Percentiles rank a stretch among this genome's conserved stretches.
These are phyloP conservation scores for Entomortierella lignicola DNA, from an alignment of 192 early-diverging fungal species.

Conservation along the genomic window DNA sequence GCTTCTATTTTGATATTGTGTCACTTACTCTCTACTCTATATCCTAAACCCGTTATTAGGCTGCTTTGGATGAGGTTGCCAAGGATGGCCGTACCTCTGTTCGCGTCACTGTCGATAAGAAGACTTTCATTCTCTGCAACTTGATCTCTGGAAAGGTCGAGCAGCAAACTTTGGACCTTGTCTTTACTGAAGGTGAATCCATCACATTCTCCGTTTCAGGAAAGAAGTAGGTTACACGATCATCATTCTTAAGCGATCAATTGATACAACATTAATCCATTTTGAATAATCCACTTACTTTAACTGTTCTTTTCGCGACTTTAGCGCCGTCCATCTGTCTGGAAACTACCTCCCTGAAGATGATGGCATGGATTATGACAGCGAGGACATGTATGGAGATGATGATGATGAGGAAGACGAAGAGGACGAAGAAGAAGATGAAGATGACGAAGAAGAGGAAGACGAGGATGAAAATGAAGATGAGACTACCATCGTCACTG, in stretches of 20 bases:
- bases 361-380: slow-evolving; percentile 57
- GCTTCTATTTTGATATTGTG: neutral
- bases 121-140: slow-evolving; percentile 80
- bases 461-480: slow-evolving; percentile 58
- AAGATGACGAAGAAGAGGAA: slow-evolving; percentile 50
- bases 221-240: slow-evolving; percentile 46
- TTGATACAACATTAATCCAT: neutral
- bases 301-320: neutral
- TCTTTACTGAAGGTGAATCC: slow-evolving; percentile 78
- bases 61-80: slow-evolving; percentile 69
- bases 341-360: slow-evolving; percentile 76
- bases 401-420: slow-evolving; percentile 59
- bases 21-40: neutral
- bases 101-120: slow-evolving; percentile 73
- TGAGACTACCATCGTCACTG: slow-evolving; percentile 54
- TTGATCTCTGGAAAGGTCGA: slow-evolving; percentile 79
- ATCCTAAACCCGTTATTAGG: slow-evolving; percentile 52
- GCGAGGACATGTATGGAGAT: slow-evolving; percentile 58
- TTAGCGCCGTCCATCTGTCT: slow-evolving; percentile 73
- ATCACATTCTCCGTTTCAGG: slow-evolving; percentile 80
- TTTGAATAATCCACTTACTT: neutral
- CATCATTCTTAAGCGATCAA: neutral
- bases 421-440: slow-evolving; percentile 59
- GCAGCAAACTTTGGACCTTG: slow-evolving; percentile 75
- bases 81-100: slow-evolving; percentile 73